Evolutionary conservation across 805 yeast species (phyloP), one percentile per base, ranked within the genome.

Genomic region (Nakazawaea wickerhamii): DNA sequence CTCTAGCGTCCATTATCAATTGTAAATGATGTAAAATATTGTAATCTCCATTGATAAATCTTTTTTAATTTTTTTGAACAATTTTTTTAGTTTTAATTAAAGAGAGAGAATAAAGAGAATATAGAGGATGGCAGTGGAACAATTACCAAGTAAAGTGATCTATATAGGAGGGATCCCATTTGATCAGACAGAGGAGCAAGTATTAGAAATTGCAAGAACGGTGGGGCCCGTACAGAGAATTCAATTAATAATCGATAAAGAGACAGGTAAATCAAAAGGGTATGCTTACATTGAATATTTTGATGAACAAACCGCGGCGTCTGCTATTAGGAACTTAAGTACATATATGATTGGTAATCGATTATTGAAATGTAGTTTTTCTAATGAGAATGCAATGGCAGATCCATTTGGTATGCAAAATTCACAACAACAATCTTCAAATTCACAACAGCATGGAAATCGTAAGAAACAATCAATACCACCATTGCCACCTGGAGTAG

Each of bases 141-240:
- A 27, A 19, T 9, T 26, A 13, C 65, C 67, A 13, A 59, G 66
- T 5, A 59, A 62, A 45, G 76, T 75, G 26, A 83, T 88, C 2
- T 84, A 84, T 54, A 76, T 90, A 32, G 95, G 96, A 3, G 82
- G 87, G 13, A 84, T 91, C 30, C 98, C 98, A 1, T 88, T 81
- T 57, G 97, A 91, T 55, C 88, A 85, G 55, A 85, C 96, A 0
- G 98, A 91, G 58, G 95, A 88, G 53, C 97, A 90, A 59, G 82
- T 91, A n/a, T 63, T 77, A 50, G 48, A 86, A 49, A 77, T 91
- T 11, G 95, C 95, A 47, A 70, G 73, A 44, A 80, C 95, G 2
- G 93, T 87, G 2, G 98, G 97, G 1, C 96, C 97, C 0, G 91
- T 91, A 2, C 73, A 75, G 20, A 77, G 75, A 43, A 66, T 87